Percentiles rank a stretch among this genome's conserved stretches.
Evolutionary conservation across 768 basidiomycete species (phyloP).

Genomic region (Neoboletus magnificus): DNA sequence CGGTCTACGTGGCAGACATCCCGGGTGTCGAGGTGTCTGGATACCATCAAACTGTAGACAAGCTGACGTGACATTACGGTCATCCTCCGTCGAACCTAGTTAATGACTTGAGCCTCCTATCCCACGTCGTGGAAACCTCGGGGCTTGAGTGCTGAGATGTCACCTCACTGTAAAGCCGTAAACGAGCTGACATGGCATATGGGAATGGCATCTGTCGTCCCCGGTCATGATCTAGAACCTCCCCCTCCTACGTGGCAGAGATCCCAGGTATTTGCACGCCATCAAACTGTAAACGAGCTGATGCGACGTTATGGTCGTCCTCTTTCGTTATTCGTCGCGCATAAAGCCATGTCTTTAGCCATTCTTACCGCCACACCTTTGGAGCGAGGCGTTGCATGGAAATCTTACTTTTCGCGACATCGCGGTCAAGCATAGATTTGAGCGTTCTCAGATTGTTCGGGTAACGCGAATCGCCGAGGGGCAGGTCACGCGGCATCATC

Average conservation of each 20-base stretch:
- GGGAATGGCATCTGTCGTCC: neutral
- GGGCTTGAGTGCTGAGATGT: neutral
- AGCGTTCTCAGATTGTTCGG: neutral
- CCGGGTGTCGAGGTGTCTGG: neutral
- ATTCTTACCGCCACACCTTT: neutral
- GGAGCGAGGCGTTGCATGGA: neutral
- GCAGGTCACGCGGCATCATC: neutral
- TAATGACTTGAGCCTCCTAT: neutral
- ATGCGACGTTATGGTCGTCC: neutral
- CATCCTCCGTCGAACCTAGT: neutral
- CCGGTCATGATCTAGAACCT: too few species aligned
- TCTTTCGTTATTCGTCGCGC: too few species aligned
- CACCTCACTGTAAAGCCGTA: neutral
- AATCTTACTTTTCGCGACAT: neutral
- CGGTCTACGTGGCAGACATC: neutral
- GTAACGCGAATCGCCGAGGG: neutral
- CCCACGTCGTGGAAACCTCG: neutral
- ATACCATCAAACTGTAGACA: neutral
- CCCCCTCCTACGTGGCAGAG: neutral
- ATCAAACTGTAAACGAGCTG: neutral
- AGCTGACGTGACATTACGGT: neutral
- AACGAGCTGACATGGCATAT: neutral
- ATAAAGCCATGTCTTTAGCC: too few species aligned
- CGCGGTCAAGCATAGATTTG: neutral
- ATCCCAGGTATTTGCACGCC: neutral